phyloP scores from a whole-genome alignment of 306 rosid species.

The Dicorynia guianensis region DNA sequence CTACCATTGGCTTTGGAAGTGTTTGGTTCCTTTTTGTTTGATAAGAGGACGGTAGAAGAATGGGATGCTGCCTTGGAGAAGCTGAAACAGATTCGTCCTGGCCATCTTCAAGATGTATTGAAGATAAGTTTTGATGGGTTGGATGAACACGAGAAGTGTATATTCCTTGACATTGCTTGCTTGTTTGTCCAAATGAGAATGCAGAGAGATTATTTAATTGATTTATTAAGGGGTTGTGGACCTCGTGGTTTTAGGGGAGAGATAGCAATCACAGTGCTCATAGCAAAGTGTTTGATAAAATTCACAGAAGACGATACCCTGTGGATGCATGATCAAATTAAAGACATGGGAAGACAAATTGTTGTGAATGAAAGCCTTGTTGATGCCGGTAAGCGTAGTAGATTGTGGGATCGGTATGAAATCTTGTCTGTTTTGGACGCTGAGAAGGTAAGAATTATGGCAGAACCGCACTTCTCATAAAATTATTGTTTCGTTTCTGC shows the following conservation, averaged over 20 bases:
- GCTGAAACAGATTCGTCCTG: conserved; percentile 48
- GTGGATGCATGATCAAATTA: conserved; percentile 78
- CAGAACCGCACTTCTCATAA: background rate
- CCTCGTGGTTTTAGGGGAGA: conserved; percentile 51
- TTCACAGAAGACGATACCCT: conserved; percentile 40
- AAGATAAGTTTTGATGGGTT: conserved; percentile 62
- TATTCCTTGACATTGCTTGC: conserved; percentile 72
- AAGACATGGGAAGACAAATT: conserved; percentile 78
- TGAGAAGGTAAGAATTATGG: conserved; percentile 48
- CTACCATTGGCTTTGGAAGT: conserved; percentile 81
- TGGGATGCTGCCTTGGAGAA: conserved; percentile 61
- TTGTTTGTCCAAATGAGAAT: conserved; percentile 53
- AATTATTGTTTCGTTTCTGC: too few relatives aligned
- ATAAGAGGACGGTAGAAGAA: conserved; percentile 51
- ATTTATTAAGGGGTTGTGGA: conserved; percentile 62
- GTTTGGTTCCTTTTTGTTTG: conserved; percentile 61
- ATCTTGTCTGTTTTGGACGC: conserved; percentile 52
- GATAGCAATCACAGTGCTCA: conserved; percentile 46
- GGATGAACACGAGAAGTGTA: conserved; percentile 53
- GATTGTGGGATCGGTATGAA: conserved; percentile 66
- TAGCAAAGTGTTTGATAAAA: conserved; percentile 62
- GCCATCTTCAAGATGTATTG: conserved; percentile 62
- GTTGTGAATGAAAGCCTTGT: conserved; percentile 42
- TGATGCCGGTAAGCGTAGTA: conserved; percentile 58
- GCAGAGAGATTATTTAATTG: conserved; percentile 56